Evolutionary conservation across 2,329 filamentous ascomycete genomes (phyloP), one percentile per base, ranked within the genome.

Genomic region (Apiospora arundinis): DNA sequence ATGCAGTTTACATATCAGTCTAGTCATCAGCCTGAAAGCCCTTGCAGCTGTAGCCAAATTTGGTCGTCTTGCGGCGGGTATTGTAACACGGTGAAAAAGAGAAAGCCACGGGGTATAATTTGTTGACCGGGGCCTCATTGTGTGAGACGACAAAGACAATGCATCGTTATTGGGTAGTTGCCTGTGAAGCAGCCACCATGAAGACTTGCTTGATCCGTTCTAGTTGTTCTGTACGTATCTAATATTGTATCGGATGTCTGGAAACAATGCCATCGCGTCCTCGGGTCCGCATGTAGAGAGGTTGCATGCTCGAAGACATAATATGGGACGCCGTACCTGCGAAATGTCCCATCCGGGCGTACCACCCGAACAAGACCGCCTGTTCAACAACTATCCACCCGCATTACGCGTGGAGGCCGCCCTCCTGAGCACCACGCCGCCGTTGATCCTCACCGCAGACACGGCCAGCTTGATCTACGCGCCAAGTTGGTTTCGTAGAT

Each of bases 401-500:
- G 32, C 56, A n/a, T n/a, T 21, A n/a, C n/a, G 3, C n/a, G 56
- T 63, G 56, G 56, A 40, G 56, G 32, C 6, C 32, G 18, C 56
- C 32, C 56, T 23, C 56, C 32, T 21, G 21, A 40, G 18, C n/a
- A 63, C 56, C 56, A 40, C 56, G 56, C 18, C 32, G 56, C 56
- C 28, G 18, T 63, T 63, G 56, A 23, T 40, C 56, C 16, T 63
- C 56, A 63, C 32, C 40, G 32, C 56, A 63, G 32, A 63, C 32
- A 63, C 7, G 18, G n/a, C 18, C 18, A 40, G 32, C 56, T 23
- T 63, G 56, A 63, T 63, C 56, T 63, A 40, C 56, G 7, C 56
- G 56, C 56, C 56, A 63, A 63, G 56, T 60, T 60, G 52, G 52
- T 63, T 63, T 63, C 56, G 56, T 63, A 63, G 56, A 63, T 63